A percentile compares a stretch with the other conserved stretches of the same genome.
phyloP scores from a whole-genome alignment of 257 asterid genomes.

The Solanum sejunctum region DNA sequence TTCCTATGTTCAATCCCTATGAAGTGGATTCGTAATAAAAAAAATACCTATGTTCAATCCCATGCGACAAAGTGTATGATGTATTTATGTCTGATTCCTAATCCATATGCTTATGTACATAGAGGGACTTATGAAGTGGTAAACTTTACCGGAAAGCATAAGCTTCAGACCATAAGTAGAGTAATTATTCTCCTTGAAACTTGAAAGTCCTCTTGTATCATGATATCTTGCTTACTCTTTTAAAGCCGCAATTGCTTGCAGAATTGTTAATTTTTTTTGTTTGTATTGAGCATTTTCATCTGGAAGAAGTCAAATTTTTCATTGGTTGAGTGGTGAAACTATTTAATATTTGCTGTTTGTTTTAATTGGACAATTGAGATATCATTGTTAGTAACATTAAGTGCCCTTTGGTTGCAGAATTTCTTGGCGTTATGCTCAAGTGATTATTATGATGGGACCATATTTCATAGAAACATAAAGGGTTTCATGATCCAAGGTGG shows the following conservation, averaged over 20 bases:
- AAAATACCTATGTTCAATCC: background rate
- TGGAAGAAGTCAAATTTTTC: background rate
- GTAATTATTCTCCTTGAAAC: background rate
- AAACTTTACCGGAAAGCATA: background rate
- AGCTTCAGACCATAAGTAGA: background rate
- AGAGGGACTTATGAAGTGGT: background rate
- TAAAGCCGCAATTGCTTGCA: background rate
- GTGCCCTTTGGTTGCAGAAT: slow-evolving; percentile 39
- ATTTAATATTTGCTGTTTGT: background rate
- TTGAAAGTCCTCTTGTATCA: background rate
- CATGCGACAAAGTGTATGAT: background rate
- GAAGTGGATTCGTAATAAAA: too few relatives aligned
- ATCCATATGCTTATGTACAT: background rate
- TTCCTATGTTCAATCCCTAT: background rate
- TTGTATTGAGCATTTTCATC: background rate
- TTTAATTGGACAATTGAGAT: background rate
- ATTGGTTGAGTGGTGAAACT: background rate
- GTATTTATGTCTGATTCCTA: background rate
- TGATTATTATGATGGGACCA: slow-evolving; percentile 90
- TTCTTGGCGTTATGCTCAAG: slow-evolving; percentile 86
- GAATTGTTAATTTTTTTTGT: background rate
- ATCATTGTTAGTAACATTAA: background rate
- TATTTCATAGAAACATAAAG: slow-evolving; percentile 89
- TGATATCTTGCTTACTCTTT: background rate
- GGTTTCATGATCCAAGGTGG: slow-evolving; percentile 99